A percentile compares a stretch with the other conserved stretches of the same genome.
phyloP scores from a whole-genome alignment of 352 stramenopile genomes.

The Saprolegnia parasitica region DNA sequence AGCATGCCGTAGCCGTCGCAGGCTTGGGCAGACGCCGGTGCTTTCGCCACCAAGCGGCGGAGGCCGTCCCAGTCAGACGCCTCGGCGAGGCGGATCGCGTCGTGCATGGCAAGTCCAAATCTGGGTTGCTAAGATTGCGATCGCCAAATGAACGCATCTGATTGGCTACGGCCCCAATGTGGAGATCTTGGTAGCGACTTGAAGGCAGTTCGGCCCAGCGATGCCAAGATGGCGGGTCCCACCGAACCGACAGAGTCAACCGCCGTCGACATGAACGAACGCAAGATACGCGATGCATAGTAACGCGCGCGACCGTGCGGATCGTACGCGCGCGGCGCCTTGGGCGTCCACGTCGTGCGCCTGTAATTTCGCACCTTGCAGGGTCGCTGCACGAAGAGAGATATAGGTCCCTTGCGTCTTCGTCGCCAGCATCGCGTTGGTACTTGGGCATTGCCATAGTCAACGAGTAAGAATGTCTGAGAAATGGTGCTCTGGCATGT shows the following conservation, averaged over 20 bases:
- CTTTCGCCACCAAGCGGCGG: slow-evolving; percentile 53
- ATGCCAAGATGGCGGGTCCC: slow-evolving; percentile 4
- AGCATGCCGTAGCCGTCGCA: slow-evolving; percentile 76
- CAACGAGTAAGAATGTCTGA: too few relatives aligned
- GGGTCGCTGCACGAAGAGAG: too few relatives aligned
- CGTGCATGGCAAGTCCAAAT: slow-evolving; percentile 30
- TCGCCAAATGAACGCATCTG: neutral
- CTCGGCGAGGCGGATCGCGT: slow-evolving; percentile 70
- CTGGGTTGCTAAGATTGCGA: neutral
- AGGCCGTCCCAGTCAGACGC: slow-evolving; percentile 71
- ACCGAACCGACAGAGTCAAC: too few relatives aligned
- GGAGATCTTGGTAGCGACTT: neutral
- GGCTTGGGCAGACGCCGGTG: slow-evolving; percentile 43
- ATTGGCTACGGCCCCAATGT: neutral
- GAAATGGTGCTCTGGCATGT: too few relatives aligned
- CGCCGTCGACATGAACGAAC: neutral
- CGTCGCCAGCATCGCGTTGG: too few relatives aligned
- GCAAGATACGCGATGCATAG: too few relatives aligned
- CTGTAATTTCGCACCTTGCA: too few relatives aligned
- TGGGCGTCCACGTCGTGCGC: too few relatives aligned
- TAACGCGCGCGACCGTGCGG: too few relatives aligned
- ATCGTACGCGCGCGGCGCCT: too few relatives aligned
- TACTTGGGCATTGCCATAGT: too few relatives aligned
- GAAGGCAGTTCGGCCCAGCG: neutral
- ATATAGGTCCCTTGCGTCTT: too few relatives aligned